These are phyloP conservation scores for Camptophora hylomeconis DNA, from an alignment of 2,329 filamentous ascomycete genomes.

Conservation along the genomic window DNA sequence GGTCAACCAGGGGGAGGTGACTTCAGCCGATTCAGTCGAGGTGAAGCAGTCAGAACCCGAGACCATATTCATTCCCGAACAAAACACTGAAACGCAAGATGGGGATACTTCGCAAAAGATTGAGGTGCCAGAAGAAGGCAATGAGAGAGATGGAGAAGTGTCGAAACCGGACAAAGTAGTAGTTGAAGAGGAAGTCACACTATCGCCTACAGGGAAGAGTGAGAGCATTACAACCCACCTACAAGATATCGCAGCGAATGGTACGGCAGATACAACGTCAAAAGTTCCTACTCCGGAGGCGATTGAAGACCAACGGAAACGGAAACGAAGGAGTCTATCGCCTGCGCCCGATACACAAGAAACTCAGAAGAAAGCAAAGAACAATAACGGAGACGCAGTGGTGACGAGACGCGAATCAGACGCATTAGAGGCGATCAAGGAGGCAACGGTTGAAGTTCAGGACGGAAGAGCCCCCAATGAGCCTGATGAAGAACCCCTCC, in stretches of 20 bases:
- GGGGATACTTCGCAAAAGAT: too few relatives aligned
- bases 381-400: conserved; percentile 3
- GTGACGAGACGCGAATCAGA: conserved; percentile 2
- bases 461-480: conserved; percentile 18
- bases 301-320: conserved; percentile 46
- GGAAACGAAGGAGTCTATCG: conserved; percentile 53
- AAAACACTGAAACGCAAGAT: too few relatives aligned
- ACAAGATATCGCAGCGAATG: too few relatives aligned
- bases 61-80: too few relatives aligned
- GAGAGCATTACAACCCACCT: too few relatives aligned
- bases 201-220: too few relatives aligned
- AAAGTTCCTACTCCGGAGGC: conserved; percentile 19
- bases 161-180: too few relatives aligned
- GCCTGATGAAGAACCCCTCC: conserved; percentile 29
- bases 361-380: conserved; percentile 6
- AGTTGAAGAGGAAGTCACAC: too few relatives aligned
- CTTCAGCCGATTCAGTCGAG: too few relatives aligned
- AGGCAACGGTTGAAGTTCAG: conserved; percentile 11
- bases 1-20: too few relatives aligned
- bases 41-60: too few relatives aligned
- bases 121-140: conserved; percentile 7
- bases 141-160: conserved; percentile 4
- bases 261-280: conserved; percentile 6
- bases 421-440: conserved; percentile 9
- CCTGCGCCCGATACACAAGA: conserved; percentile 44